Conservation (phyloP, 768 basidiomycete species). For the Tephrocybe sp. region DNA sequence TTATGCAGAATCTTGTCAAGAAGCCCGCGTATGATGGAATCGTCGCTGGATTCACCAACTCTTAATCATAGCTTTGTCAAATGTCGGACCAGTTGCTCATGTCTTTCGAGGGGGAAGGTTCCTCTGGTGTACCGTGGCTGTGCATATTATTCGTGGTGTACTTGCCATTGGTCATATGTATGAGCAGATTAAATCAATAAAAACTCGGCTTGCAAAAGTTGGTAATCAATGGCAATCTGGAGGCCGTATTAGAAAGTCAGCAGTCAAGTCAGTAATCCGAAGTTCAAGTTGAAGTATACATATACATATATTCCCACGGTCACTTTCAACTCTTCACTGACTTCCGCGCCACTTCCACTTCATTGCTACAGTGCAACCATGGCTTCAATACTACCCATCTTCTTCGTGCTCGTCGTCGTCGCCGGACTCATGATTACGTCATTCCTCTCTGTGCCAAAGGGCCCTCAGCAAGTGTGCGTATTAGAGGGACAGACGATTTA, state of each 20-base stretch:
- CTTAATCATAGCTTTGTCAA: too few species aligned
- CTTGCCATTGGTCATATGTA: not conserved
- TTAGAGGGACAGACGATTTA: not conserved
- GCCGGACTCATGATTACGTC: conserved; percentile 60
- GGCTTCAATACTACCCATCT: conserved; percentile 68
- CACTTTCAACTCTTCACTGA: not conserved
- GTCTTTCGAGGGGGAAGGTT: too few species aligned
- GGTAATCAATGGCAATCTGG: too few species aligned
- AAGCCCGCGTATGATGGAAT: conserved; percentile 50
- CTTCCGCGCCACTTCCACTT: not conserved
- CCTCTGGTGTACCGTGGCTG: too few species aligned
- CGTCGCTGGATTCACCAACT: conserved; percentile 30
- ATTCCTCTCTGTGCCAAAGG: conserved; percentile 78
- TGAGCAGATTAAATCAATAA: not conserved
- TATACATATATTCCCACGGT: conserved; percentile 9
- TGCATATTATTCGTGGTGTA: too few species aligned
- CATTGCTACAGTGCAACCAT: conserved; percentile 33
- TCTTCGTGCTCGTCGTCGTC: conserved; percentile 64
- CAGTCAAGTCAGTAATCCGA: too few species aligned
- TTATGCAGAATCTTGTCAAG: conserved; percentile 30
- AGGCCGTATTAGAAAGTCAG: too few species aligned
- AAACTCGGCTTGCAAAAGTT: too few species aligned
- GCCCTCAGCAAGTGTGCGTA: conserved; percentile 85
- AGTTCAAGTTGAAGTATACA: not conserved
- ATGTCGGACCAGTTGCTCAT: too few species aligned